Evolutionary conservation across 164 flowering plant genomes (phyloP).

Genomic region (Taxillus chinensis): DNA sequence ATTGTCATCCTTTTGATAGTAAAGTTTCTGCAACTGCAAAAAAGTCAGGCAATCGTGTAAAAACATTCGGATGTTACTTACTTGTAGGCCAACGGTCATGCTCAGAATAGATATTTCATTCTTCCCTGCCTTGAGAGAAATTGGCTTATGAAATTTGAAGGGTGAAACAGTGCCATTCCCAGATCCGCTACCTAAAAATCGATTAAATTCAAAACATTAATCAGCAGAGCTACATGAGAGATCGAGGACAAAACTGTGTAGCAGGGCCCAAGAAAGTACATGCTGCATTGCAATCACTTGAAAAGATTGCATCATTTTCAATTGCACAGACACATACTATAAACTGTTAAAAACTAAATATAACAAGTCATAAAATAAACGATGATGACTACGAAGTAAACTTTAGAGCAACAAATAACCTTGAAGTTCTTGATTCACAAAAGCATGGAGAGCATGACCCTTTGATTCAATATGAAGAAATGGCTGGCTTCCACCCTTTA

Average conservation of each 20-base stretch:
- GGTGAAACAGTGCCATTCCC: conserved; percentile 63
- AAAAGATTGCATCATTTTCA: background rate
- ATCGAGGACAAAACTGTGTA: background rate
- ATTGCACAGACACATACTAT: background rate
- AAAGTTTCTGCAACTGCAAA: too few species aligned
- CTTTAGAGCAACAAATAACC: conserved; percentile 31
- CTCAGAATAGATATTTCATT: conserved; percentile 82
- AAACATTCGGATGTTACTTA: conserved; percentile 17
- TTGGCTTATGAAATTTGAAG: conserved; percentile 44
- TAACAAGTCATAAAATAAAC: background rate
- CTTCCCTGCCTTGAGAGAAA: conserved; percentile 70
- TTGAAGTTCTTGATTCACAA: conserved; percentile 68
- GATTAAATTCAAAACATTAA: background rate
- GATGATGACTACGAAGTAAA: background rate
- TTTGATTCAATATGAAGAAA: conserved; percentile 67
- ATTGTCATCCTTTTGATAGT: too few species aligned
- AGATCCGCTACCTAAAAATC: conserved; percentile 54
- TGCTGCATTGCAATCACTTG: too few species aligned
- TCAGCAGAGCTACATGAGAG: too few species aligned
- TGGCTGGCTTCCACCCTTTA: conserved; percentile 45
- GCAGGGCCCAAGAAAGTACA: background rate
- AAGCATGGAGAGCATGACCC: conserved; percentile 93
- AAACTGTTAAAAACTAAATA: background rate
- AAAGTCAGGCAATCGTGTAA: too few species aligned
- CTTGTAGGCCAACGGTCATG: conserved; percentile 94